Base-by-base conservation (phyloP, 345 rosid species). In the Balakata baccata region DNA sequence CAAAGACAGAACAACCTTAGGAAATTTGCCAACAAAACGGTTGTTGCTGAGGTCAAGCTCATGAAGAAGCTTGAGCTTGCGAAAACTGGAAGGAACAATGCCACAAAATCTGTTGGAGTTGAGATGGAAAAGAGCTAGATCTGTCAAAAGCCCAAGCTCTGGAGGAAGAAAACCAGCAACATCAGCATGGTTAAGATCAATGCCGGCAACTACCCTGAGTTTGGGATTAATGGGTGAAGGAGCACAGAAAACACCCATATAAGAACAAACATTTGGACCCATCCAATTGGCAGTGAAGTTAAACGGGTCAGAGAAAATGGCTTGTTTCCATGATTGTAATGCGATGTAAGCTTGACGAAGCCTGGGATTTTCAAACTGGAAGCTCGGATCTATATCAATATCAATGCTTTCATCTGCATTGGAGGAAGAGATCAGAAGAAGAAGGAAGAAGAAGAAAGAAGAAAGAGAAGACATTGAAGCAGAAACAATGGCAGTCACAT, bases 31-130 rank as follows among this genome's bases (percentile, higher is more conserved):
- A 0, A 84, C 96, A 53, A 90, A 89, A 11, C 96, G 88, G 61
- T 90, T 90, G 85, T 87, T 89, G 68, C 96, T 90, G 29, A 90
- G 74, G 57, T 90, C 96, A 60, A 90, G 89, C 86, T 90, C 93
- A 72, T 78, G 22, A 7, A 89, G 89, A 34, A 90, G 84, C 84
- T 86, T 89, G 81, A 90, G 59, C 46, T 84, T 84, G 1, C 81
- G 51, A 52, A 90, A 90, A 14, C 77, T 83, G 9, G 64, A 38
- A 25, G 96, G 96, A 2, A 90, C 87, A 23, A 77, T 79, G 5
- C 96, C 93, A 11, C 93, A 89, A 67, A 90, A 90, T 23, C 96
- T 80, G 71, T 90, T 90, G 29, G 93, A 89, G 86, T 87, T 90
- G 51, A 90, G 61, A 58, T 90, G 96, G 74, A 90, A 85, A 2